Conservation (phyloP, 805 yeast species). For the Ogataea methanolica region DNA sequence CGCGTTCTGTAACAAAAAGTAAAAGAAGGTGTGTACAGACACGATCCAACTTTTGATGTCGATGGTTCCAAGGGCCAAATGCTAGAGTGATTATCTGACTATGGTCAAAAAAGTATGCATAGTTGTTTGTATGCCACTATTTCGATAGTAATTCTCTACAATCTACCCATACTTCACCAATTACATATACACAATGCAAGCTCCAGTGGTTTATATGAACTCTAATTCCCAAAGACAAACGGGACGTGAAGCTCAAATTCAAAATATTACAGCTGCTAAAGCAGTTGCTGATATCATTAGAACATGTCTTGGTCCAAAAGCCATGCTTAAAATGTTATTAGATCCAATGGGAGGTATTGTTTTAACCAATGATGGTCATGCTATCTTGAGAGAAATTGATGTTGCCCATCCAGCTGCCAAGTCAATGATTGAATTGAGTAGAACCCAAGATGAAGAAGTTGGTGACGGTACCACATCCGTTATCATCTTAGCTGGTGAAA, state of each 20-base stretch:
- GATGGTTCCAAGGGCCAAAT: no score
- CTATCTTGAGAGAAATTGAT: slow-evolving; percentile 93
- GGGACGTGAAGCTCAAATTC: slow-evolving; percentile 95
- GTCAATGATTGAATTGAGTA: slow-evolving; percentile 92
- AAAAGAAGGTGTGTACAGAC: no score
- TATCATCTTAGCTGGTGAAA: slow-evolving; percentile 94
- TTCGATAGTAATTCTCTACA: background rate
- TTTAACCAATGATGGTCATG: slow-evolving; percentile 97
- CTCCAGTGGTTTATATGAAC: slow-evolving; percentile 81
- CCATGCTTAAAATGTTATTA: slow-evolving; percentile 95
- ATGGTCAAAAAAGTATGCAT: no score
- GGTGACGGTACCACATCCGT: slow-evolving; percentile 94
- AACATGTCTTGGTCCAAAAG: slow-evolving; percentile 98
- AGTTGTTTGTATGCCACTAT: no score
- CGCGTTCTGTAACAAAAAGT: no score
- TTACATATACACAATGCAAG: slow-evolving; percentile 51
- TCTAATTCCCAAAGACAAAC: slow-evolving; percentile 89
- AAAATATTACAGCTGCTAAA: slow-evolving; percentile 98
- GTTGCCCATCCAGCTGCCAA: slow-evolving; percentile 99
- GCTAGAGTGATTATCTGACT: no score
- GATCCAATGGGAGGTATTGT: slow-evolving; percentile 98
- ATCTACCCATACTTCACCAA: background rate
- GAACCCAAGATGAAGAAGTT: slow-evolving; percentile 98
- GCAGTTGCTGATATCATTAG: slow-evolving; percentile 97
- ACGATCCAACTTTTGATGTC: no score